Evolutionary conservation across 441 rosid species (phyloP), one percentile per base, ranked within the genome.

Genomic region (Euphorbia celastroides): DNA sequence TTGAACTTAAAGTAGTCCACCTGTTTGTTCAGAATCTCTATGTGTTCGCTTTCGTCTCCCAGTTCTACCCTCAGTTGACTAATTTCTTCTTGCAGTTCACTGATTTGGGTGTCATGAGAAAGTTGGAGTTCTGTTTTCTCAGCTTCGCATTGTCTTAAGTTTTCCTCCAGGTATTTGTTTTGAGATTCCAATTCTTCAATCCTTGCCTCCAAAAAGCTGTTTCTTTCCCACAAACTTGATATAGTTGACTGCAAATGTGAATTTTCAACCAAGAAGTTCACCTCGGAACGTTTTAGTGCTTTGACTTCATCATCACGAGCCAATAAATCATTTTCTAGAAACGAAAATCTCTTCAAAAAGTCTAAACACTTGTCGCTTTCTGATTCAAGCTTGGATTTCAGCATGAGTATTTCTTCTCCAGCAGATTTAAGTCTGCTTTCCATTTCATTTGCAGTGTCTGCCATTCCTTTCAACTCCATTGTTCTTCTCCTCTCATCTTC

Each of bases 21-120:
- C 44, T 75, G 76, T 74, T 81, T 86, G 74, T 83, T 84, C 66
- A 88, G 66, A n/a, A 65, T 71, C 60, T 86, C 87, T 10, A 80
- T 66, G 5, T 38, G 75, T 23, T 64, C 76, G 28, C 51, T 70
- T 71, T 77, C 77, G 20, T 75, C 80, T 13, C 58, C 65, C 41
- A 88, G 74, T 44, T 80, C 83, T 56, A 25, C 73, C 78, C 77
- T 79, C 85, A 86, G 34, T 50, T 74, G 78, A 67, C 64, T 60
- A 67, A 79, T 77, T 57, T 80, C 82, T 30, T 54, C 75, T 75
- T 67, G 80, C 72, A 73, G 60, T 27, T 56, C 58, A 1, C 36
- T 27, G 69, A 72, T 81, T 46, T 54, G 72, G 6, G 55, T 46
- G 46, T 79, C 81, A 55, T 69, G 60, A 62, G 64, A 14, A 52